Percentiles rank a stretch among this genome's conserved stretches.
Conservation (phyloP, 192 early-diverging fungal genomes). For the Pilobolus umbonatus region DNA sequence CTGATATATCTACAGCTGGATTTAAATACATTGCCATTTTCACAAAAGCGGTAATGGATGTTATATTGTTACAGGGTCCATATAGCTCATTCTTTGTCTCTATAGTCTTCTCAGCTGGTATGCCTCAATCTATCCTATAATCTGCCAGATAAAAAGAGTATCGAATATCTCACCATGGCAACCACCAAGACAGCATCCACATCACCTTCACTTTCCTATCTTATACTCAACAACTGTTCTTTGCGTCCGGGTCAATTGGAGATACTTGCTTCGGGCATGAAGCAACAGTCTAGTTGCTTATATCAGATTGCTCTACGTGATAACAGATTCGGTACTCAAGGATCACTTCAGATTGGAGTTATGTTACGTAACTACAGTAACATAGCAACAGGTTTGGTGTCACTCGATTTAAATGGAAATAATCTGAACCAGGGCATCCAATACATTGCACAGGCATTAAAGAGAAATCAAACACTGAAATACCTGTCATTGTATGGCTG, state of each 20-base stretch:
- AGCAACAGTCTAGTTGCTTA: conserved; percentile 34
- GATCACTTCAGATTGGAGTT: conserved; percentile 49
- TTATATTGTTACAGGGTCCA: neutral
- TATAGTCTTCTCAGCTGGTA: conserved; percentile 56
- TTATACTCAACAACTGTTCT: conserved; percentile 22
- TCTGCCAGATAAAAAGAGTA: conserved; percentile 62
- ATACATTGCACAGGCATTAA: conserved; percentile 51
- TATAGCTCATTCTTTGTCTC: neutral
- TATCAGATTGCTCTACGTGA: conserved; percentile 38
- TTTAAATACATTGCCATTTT: conserved; percentile 71
- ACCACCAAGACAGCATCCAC: conserved; percentile 25
- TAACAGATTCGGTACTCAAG: conserved; percentile 41
- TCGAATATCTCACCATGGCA: conserved; percentile 63
- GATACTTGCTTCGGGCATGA: conserved; percentile 33
- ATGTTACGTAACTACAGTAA: conserved; percentile 53
- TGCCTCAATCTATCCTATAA: conserved; percentile 68
- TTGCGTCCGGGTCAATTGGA: conserved; percentile 18
- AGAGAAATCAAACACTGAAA: conserved; percentile 44
- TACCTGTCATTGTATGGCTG: conserved; percentile 39
- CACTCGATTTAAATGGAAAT: conserved; percentile 39
- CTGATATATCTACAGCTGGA: conserved; percentile 62
- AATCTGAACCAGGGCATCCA: conserved; percentile 48
- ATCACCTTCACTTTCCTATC: conserved; percentile 3
- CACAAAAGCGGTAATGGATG: conserved; percentile 54
- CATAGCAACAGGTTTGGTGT: conserved; percentile 29